A percentile compares a stretch with the other conserved stretches of the same genome.
Evolutionary conservation across 2,329 filamentous ascomycete species (phyloP).

Genomic region (Ophiognomonia clavigignenti-juglandacearum): DNA sequence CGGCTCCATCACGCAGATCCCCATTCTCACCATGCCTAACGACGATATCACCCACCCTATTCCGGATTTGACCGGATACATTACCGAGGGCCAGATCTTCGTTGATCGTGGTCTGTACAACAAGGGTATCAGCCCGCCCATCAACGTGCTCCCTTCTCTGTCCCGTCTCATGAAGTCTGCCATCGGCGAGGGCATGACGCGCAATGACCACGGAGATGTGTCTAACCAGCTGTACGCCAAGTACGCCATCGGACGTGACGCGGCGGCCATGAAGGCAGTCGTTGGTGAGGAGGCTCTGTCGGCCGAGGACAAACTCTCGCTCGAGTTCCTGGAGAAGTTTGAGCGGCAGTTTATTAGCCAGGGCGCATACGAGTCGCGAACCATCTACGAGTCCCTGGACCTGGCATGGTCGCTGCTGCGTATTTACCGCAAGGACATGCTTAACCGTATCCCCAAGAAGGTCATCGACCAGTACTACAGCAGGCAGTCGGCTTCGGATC

Average conservation of each 20-base stretch:
- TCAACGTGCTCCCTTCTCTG: conserved; percentile 96
- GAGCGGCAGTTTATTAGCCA: conserved; percentile 93
- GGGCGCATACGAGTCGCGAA: conserved; percentile 85
- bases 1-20: conserved; percentile 98
- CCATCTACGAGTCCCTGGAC: conserved; percentile 90
- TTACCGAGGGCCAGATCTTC: conserved; percentile 98
- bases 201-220: conserved; percentile 95
- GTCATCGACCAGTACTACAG: conserved; percentile 79
- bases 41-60: conserved; percentile 99
- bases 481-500: conserved; percentile 52
- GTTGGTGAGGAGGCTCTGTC: conserved; percentile 97
- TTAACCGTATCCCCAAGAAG: conserved; percentile 90
- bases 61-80: conserved; percentile 97
- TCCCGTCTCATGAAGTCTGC: conserved; percentile 99
- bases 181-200: conserved; percentile 94
- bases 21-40: conserved; percentile 99
- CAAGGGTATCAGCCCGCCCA: conserved; percentile 96
- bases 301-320: conserved; percentile 93
- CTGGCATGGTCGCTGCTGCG: conserved; percentile 93
- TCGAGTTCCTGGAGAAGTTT: conserved; percentile 98
- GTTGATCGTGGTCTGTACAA: conserved; percentile 91
- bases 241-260: conserved; percentile 98
- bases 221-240: conserved; percentile 99
- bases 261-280: conserved; percentile 98
- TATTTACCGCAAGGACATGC: conserved; percentile 95